Percentiles rank a stretch among this genome's conserved stretches.
These are phyloP conservation scores for Crithidia mellificae DNA, from an alignment of 208 protist species.

Conservation along the genomic window DNA sequence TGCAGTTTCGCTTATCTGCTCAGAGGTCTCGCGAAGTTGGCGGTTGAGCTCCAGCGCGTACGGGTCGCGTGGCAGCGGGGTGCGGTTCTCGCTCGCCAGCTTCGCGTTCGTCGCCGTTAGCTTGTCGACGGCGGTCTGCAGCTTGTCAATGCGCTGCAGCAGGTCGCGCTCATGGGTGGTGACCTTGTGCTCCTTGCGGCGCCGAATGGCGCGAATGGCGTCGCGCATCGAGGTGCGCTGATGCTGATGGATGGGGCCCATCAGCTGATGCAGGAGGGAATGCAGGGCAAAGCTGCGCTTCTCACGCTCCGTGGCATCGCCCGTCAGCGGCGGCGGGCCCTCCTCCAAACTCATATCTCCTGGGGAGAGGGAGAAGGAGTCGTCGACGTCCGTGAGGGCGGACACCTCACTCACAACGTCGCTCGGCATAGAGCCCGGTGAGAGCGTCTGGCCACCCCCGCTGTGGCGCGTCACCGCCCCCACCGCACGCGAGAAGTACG, in stretches of 20 bases:
- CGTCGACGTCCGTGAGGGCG: constrained; percentile 19
- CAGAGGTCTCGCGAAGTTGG: constrained; percentile 51
- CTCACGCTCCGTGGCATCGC: constrained; percentile 15
- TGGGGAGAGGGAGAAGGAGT: constrained; percentile 22
- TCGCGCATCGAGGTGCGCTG: constrained; percentile 45
- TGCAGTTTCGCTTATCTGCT: constrained; percentile 43
- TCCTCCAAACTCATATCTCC: constrained; percentile 29
- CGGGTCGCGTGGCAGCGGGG: constrained; percentile 64
- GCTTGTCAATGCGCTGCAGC: constrained; percentile 36
- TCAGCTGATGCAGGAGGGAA: constrained; percentile 34
- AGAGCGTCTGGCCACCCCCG: not conserved
- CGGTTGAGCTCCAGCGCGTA: constrained; percentile 65
- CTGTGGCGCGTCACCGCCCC: constrained; percentile 2
- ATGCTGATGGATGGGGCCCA: constrained; percentile 29
- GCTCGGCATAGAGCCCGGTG: constrained; percentile 12
- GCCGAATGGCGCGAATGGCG: constrained; percentile 35
- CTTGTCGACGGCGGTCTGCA: constrained; percentile 41
- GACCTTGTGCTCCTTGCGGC: constrained; percentile 36
- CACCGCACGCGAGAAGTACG: constrained; percentile 43
- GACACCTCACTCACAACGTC: constrained; percentile 34
- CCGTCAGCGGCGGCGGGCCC: constrained; percentile 21
- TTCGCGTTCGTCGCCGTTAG: constrained; percentile 41
- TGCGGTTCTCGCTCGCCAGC: constrained; percentile 68
- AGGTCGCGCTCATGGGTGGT: constrained; percentile 19
- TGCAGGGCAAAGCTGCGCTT: constrained; percentile 38